These are phyloP conservation scores for Echium plantagineum DNA, from an alignment of 257 asterid genomes.

Conservation along the genomic window DNA sequence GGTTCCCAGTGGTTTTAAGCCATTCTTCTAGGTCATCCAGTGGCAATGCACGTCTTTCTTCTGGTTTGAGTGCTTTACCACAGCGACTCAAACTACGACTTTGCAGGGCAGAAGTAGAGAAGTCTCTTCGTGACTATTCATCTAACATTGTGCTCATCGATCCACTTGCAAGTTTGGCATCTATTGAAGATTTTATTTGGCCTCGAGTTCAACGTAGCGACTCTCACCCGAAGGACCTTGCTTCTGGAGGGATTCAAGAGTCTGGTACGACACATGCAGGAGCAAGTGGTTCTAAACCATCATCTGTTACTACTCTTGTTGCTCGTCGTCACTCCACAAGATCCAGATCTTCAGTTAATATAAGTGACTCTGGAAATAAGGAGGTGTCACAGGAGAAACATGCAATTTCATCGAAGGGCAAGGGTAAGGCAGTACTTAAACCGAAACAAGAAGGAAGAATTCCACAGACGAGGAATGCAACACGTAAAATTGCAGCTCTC, in stretches of 20 bases:
- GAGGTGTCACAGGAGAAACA: too few species aligned
- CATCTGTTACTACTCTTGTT: too few species aligned
- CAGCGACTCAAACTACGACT: slow-evolving; percentile 95
- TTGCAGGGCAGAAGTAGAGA: slow-evolving; percentile 90
- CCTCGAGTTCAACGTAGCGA: slow-evolving; percentile 81
- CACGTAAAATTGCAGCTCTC: slow-evolving; percentile 70
- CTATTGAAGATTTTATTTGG: slow-evolving; percentile 94
- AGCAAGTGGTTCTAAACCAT: slow-evolving; percentile 43
- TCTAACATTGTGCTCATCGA: slow-evolving; percentile 85
- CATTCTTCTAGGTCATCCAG: slow-evolving; percentile 68
- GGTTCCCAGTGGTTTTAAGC: slow-evolving; percentile 90
- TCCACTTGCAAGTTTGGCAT: slow-evolving; percentile 90
- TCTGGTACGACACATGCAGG: slow-evolving; percentile 33
- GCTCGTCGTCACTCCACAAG: too few species aligned
- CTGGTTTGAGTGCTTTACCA: slow-evolving; percentile 82
- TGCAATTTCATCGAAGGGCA: too few species aligned
- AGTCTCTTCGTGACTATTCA: slow-evolving; percentile 94
- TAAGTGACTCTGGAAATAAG: too few species aligned
- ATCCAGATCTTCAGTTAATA: too few species aligned
- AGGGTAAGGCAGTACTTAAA: too few species aligned
- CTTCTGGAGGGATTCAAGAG: slow-evolving; percentile 50
- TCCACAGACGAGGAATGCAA: slow-evolving; percentile 83
- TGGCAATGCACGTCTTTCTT: slow-evolving; percentile 77
- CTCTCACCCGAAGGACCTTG: slow-evolving; percentile 57
- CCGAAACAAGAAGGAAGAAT: slow-evolving; percentile 71